Evolutionary conservation across 768 basidiomycete genomes (phyloP).

Genomic region (Xerocomus potaroensis): DNA sequence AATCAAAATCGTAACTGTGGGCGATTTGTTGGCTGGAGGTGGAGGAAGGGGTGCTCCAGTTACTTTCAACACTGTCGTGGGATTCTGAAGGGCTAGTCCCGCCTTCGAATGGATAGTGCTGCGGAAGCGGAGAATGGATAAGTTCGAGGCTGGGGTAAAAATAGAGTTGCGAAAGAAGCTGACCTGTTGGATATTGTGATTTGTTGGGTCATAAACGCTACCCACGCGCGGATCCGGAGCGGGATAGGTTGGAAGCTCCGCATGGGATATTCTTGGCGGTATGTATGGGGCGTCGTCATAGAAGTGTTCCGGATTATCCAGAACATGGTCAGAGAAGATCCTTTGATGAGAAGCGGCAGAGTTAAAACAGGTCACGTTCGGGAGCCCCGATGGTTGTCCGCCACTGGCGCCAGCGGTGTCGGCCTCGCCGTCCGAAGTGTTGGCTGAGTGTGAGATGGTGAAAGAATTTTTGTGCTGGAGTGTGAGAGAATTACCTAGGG

Average conservation of each 20-base stretch:
- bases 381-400: conserved; percentile 10
- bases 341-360: conserved; percentile 12
- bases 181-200: conserved; percentile 17
- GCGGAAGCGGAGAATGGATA: not conserved
- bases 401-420: conserved; percentile 14
- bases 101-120: conserved; percentile 19
- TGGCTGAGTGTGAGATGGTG: conserved; percentile 12
- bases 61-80: conserved; percentile 20
- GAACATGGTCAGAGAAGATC: conserved; percentile 5
- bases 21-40: conserved; percentile 14
- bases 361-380: conserved; percentile 10
- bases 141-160: not conserved
- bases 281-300: conserved; percentile 28
- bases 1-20: conserved; percentile 7
- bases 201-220: conserved; percentile 8
- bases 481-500: conserved; percentile 13
- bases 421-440: conserved; percentile 19
- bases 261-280: conserved; percentile 23
- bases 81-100: conserved; percentile 24
- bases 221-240: conserved; percentile 9
- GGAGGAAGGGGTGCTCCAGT: conserved; percentile 27
- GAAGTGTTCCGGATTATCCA: conserved; percentile 17
- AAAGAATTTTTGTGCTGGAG: conserved; percentile 2
- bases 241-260: conserved; percentile 13
- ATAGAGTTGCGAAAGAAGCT: not conserved